Evolutionary conservation across 768 basidiomycete species (phyloP), one percentile per base, ranked within the genome.

Genomic region (Rossbeevera mucosa): DNA sequence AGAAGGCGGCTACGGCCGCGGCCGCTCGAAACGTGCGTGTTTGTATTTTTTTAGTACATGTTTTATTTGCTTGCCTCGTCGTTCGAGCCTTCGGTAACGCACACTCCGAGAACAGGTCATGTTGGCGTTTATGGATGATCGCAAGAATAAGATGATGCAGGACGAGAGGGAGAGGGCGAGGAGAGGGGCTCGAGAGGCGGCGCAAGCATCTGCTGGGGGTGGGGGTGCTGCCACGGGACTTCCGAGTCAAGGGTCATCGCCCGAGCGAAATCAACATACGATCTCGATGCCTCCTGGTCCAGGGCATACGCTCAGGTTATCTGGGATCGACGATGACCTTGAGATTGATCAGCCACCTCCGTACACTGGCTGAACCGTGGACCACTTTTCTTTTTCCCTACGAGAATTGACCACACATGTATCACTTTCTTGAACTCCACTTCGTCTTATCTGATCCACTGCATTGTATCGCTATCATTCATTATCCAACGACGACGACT

Each of bases 61-160:
- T 45, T 2, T 4, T 16, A 12, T n/a, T 25, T 2, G 3, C 18
- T 44, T 16, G 21, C 12, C 13, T 14, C n/a, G 14, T 13, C 13
- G 7, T 18, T 13, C 33, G 20, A 7, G 12, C n/a, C n/a, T 36
- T 38, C 36, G 36, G 36, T 18, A 38, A 40, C 38, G 0, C 40
- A 7, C 42, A 11, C 16, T 9, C 9, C 26, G 5, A 16, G 50
- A 26, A 2, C 56, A 91, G 90, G 82, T 87, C n/a, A 88, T 83
- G 64, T 68, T 90, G 46, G 85, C 85, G 2, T 91, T 81, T 64
- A 75, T 90, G 61, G 91, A 93, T 44, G 91, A 93, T 63, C 78
- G 91, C 47, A 84, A 75, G 61, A 68, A 72, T 1, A 85, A 82
- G 60, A 65, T 70, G 59, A 48, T 78, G 53, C 68, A 67, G 7